Evolutionary conservation across 1,139 yeast species (phyloP), one percentile per base, ranked within the genome.

Genomic region (Geotrichum carabidarum): DNA sequence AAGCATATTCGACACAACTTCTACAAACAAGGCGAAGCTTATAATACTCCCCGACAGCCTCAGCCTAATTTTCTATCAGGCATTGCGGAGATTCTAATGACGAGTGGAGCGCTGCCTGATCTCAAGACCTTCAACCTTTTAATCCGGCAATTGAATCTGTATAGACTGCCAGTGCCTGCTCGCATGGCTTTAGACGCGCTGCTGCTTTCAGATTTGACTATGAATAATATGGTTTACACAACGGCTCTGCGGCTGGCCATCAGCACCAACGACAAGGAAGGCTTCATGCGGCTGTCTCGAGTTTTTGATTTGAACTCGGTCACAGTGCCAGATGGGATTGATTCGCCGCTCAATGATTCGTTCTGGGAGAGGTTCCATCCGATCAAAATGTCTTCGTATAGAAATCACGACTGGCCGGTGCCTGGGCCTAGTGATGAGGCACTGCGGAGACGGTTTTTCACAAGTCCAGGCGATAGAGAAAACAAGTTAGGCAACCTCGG

Each of bases 151-250:
- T 58, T 65, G 32, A 55, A 57, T 3, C 44, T 49, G 17, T 54
- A 55, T 37, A 56, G 61, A n/a, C 57, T 63, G 18, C 51, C 59
- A 5, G 60, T 58, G 42, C 67, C 67, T 7, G 66, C 68, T 1
- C 63, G 60, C 44, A 57, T 62, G 47, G 63, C 62, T 2, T 49
- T 63, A 27, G 65, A 65, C 35, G 61, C 64, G 27, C 51, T 65
- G 32, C 41, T 60, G 22, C 40, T 55, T 18, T 58, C 67, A 2
- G 63, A 58, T 15, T 55, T 63, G 8, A 62, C 61, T 1, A 56
- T 65, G 42, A 58, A 55, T 27, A 51, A 58, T 7, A 59, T 58
- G 18, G 55, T 65, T 1, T 56, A 58, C 48, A 45, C 56, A 5
- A 49, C 60, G 4, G 64, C 62, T 2, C 44, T 64, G 18, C 54